These are phyloP conservation scores for Puccinia triticina DNA, from an alignment of 1,284 basidiomycete species.

Conservation along the genomic window DNA sequence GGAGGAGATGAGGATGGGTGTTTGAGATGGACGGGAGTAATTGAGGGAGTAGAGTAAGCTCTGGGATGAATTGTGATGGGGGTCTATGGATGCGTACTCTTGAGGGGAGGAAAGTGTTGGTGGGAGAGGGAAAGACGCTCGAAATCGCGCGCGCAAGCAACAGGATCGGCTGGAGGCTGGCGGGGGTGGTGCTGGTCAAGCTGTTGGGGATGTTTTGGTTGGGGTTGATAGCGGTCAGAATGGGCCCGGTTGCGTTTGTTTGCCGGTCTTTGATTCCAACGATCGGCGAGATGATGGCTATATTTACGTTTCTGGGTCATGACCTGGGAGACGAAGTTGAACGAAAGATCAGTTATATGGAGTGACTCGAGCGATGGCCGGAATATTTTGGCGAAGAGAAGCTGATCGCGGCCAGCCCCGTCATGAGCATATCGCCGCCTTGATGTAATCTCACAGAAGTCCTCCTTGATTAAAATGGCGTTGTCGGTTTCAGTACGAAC, in stretches of 20 bases:
- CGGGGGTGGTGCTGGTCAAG: neutral
- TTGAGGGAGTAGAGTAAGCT: too few relatives aligned
- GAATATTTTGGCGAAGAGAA: too few relatives aligned
- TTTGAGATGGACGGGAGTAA: too few relatives aligned
- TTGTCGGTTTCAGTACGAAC: too few relatives aligned
- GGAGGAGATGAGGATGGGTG: too few relatives aligned
- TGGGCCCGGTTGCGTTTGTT: constrained; percentile 7
- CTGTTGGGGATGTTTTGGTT: neutral
- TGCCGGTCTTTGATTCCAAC: neutral
- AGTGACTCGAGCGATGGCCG: too few relatives aligned
- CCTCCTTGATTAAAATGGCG: too few relatives aligned
- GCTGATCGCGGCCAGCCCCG: too few relatives aligned
- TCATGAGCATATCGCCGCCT: too few relatives aligned
- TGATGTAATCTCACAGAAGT: too few relatives aligned
- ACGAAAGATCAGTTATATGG: too few relatives aligned
- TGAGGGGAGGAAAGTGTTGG: neutral
- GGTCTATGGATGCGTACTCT: neutral
- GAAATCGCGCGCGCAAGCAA: neutral
- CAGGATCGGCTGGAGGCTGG: neutral
- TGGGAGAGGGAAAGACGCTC: constrained; percentile 20
- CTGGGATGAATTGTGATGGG: too few relatives aligned
- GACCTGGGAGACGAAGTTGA: neutral
- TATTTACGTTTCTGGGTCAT: neutral
- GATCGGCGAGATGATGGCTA: neutral
- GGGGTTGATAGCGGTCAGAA: neutral